Conservation (phyloP, 129 eudicot species). For the Flaveria brownii region DNA sequence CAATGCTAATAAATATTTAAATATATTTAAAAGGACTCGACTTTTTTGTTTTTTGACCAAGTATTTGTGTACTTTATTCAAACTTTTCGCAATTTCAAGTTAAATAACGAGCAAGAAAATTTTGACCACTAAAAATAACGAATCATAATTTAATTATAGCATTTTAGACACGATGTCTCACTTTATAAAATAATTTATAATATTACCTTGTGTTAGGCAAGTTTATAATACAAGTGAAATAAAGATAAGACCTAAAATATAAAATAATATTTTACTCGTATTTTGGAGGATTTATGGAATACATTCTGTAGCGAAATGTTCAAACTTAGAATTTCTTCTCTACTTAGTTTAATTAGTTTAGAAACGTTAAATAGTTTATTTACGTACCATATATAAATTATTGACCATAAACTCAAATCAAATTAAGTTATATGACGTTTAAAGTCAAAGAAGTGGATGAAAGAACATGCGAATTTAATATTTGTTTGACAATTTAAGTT, state of each 20-base stretch:
- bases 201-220: too few relatives aligned
- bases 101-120: neutral
- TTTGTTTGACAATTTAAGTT: constrained; percentile 8
- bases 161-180: too few relatives aligned
- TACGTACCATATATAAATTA: neutral
- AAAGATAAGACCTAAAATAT: too few relatives aligned
- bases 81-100: neutral
- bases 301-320: too few relatives aligned
- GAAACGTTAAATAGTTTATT: neutral
- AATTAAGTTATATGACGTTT: neutral
- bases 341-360: neutral
- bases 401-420: too few relatives aligned
- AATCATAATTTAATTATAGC: too few relatives aligned
- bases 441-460: constrained; percentile 18
- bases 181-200: too few relatives aligned
- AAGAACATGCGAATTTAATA: neutral
- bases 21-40: neutral
- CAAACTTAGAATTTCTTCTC: too few relatives aligned
- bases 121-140: constrained; percentile 1
- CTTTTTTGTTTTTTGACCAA: constrained; percentile 10
- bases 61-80: neutral
- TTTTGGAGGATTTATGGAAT: too few relatives aligned
- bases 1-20: neutral
- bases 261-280: too few relatives aligned
- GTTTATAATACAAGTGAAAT: too few relatives aligned